A percentile compares a stretch with the other conserved stretches of the same genome.
These are phyloP conservation scores for Stygiomarasmius scandens DNA, from an alignment of 1,284 basidiomycete species.

Conservation along the genomic window DNA sequence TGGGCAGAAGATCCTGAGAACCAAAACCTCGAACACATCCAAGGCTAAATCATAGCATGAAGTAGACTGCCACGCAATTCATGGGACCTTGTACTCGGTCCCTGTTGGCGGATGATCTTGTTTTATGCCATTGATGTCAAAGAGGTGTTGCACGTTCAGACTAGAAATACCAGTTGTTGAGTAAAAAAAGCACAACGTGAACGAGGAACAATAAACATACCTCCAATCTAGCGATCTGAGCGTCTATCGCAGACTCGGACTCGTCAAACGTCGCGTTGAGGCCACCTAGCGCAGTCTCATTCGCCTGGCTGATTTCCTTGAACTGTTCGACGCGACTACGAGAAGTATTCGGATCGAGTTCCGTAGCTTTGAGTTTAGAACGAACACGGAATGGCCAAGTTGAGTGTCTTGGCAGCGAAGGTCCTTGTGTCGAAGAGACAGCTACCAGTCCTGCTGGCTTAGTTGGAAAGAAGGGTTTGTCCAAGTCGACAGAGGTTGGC, in stretches of 20 bases:
- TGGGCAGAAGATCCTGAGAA: too few relatives aligned
- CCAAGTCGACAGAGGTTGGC: constrained; percentile 96
- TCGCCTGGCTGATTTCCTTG: constrained; percentile 82
- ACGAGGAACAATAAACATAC: constrained; percentile 40
- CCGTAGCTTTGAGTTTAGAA: constrained; percentile 71
- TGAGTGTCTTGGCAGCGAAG: constrained; percentile 97
- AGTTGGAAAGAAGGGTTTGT: constrained; percentile 90
- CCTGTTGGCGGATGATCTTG: constrained; percentile 98
- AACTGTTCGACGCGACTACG: constrained; percentile 79
- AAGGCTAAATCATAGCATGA: constrained; percentile 91
- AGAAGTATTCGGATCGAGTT: constrained; percentile 74
- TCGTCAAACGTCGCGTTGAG: constrained; percentile 78
- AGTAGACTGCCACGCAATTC: constrained; percentile 99
- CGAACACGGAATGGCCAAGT: constrained; percentile 96
- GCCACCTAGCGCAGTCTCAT: constrained; percentile 73
- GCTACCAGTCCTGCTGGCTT: constrained; percentile 85
- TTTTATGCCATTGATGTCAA: constrained; percentile 99
- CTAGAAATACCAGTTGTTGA: constrained; percentile 40
- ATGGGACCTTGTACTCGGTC: constrained; percentile 98
- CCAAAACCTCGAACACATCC: constrained; percentile 98
- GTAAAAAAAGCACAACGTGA: background rate
- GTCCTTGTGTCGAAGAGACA: constrained; percentile 98
- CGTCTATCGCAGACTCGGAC: constrained; percentile 72
- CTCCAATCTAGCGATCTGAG: constrained; percentile 65
- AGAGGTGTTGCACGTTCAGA: constrained; percentile 70